Base-by-base conservation (phyloP, 2,329 filamentous ascomycete species). In the Alternaria sp. region DNA sequence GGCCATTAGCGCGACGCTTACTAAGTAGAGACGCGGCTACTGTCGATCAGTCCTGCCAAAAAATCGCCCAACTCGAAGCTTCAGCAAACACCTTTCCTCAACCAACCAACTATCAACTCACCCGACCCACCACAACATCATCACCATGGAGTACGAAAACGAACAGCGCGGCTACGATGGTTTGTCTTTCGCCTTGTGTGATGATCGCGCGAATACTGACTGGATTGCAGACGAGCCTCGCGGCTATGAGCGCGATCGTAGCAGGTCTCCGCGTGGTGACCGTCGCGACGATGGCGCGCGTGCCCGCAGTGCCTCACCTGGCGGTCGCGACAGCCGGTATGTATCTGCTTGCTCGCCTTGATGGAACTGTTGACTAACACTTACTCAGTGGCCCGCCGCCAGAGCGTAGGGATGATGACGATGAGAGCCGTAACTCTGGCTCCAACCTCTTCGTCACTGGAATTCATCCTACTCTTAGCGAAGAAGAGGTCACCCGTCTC, bases 391-490 rank as follows among this genome's bases (percentile, higher is more conserved):
- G 77, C 78, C 81, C 81, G 47, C 80, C 81, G 41, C 78, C 80
- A 49, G 81, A 82, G 66, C 76, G 80, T 61, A 81, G 81, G 67
- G 75, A 79, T 64, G 91, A 95, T 70, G 92, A 96, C 71, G 91
- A 95, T 70, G 91, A 91, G 70, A 90, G 94, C 65, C 79, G 91
- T 76, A 99, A 99, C 83, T 91, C 93, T 65, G 95, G 95, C 71
- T 97, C 95, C 69, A 99, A 99, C 84, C 91, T 99, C 61, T 99
- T 99, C 80, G 95, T 99, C 69, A 99, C 95, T 66, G 95, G 95
- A 72, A 99, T 99, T 69, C 93, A 98, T 80, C 95, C 95, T 59
- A 91, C 92, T 74, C 87, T 99, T 68, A 89, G 87, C 48, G 95
- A 99, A 80, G 87, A 89, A 16, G 95, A 98, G 78, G 92, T 99